These are phyloP conservation scores for Santalum album DNA, from an alignment of 164 flowering plant species.

Conservation along the genomic window DNA sequence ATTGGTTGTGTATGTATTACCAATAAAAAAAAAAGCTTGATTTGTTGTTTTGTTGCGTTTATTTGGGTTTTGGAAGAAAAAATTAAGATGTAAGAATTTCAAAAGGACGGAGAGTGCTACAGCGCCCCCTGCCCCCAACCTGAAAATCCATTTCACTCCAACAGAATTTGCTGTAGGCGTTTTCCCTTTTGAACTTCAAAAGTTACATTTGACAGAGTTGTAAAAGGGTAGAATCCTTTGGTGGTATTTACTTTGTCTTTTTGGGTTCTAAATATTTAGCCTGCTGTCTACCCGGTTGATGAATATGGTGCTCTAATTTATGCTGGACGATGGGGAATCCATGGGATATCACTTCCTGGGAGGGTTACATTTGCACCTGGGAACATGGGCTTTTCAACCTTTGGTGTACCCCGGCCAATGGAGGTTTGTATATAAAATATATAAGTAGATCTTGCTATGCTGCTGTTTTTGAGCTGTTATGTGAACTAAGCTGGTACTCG, in stretches of 20 bases:
- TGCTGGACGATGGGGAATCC: constrained; percentile 91
- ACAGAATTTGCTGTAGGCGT: too few species aligned
- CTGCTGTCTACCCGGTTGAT: constrained; percentile 58
- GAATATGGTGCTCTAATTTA: constrained; percentile 86
- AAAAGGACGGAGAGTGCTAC: too few species aligned
- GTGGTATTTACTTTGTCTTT: neutral
- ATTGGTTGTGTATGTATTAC: too few species aligned
- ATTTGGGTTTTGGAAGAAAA: too few species aligned
- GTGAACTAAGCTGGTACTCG: neutral
- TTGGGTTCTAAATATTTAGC: constrained; percentile 32
- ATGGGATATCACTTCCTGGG: constrained; percentile 82
- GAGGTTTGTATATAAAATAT: constrained; percentile 31
- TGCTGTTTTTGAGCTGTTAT: neutral
- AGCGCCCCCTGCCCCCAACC: too few species aligned
- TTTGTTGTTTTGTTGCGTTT: too few species aligned
- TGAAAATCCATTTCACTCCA: too few species aligned
- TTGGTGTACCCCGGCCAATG: constrained; percentile 95
- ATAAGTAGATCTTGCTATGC: neutral
- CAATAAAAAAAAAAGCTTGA: too few species aligned
- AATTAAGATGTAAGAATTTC: too few species aligned
- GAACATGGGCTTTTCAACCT: constrained; percentile 77
- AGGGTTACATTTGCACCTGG: constrained; percentile 95
- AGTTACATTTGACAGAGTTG: too few species aligned
- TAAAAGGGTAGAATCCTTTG: too few species aligned
- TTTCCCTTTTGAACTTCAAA: too few species aligned